These are phyloP conservation scores for Phytopythium mirpurense DNA, from an alignment of 352 stramenopile species.

Conservation along the genomic window DNA sequence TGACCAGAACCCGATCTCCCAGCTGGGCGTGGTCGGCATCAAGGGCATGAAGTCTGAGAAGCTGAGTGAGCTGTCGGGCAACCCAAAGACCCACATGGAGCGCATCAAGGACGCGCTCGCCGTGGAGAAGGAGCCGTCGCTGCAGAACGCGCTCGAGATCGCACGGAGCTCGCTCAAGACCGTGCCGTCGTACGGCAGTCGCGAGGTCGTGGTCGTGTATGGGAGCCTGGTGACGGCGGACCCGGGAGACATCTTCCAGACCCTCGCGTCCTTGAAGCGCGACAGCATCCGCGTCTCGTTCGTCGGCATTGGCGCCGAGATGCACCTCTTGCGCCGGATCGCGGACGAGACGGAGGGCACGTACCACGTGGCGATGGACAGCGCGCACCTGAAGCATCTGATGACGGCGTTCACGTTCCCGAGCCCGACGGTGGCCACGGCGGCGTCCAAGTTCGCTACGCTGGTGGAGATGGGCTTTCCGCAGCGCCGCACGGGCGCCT, in stretches of 20 bases:
- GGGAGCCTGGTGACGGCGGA: conserved; percentile 95
- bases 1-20: conserved; percentile 93
- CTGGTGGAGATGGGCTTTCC: conserved; percentile 86
- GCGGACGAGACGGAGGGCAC: conserved; percentile 90
- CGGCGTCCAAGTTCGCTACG: conserved; percentile 59
- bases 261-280: conserved; percentile 86
- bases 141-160: conserved; percentile 91
- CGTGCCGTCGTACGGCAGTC: conserved; percentile 78
- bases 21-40: conserved; percentile 88
- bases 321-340: conserved; percentile 85
- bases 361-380: conserved; percentile 93
- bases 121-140: conserved; percentile 83
- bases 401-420: conserved; percentile 93
- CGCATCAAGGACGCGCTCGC: conserved; percentile 57
- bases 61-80: conserved; percentile 88
- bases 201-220: conserved; percentile 93
- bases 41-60: conserved; percentile 89
- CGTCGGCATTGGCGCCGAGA: conserved; percentile 93
- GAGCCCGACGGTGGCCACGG: conserved; percentile 80
- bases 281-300: conserved; percentile 92
- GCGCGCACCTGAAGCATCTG: conserved; percentile 89
- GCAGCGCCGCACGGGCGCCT: conserved; percentile 56
- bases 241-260: conserved; percentile 94
- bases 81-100: conserved; percentile 83
- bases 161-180: conserved; percentile 90